Evolutionary conservation across 2,329 filamentous ascomycete genomes (phyloP).

Genomic region (Chaetomiaceae sp.): DNA sequence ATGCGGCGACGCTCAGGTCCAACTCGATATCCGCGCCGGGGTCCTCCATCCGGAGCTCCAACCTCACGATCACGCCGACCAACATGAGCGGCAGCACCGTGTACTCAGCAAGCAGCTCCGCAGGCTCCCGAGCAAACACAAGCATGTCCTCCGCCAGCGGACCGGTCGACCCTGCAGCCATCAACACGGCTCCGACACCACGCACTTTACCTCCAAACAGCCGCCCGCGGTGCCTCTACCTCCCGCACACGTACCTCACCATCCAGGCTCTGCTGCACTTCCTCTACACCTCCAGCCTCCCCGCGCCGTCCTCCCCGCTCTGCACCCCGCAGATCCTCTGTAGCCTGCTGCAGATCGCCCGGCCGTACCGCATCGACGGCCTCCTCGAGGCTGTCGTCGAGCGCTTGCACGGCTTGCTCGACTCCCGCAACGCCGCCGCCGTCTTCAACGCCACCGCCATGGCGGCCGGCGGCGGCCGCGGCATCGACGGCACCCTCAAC

Average conservation of each 20-base stretch:
- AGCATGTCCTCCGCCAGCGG: constrained; percentile 24
- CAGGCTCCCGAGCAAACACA: constrained; percentile 38
- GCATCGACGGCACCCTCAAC: constrained; percentile 62
- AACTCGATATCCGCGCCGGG: constrained; percentile 35
- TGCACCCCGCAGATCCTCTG: constrained; percentile 95
- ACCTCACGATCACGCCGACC: constrained; percentile 73
- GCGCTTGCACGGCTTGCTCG: constrained; percentile 78
- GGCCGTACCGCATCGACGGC: constrained; percentile 89
- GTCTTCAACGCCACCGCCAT: constrained; percentile 98
- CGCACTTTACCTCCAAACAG: constrained; percentile 53
- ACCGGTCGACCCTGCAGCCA: constrained; percentile 38
- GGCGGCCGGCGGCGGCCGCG: constrained; percentile 88
- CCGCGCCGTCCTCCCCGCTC: constrained; percentile 65
- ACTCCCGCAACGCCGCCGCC: constrained; percentile 89
- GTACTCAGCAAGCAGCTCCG: constrained; percentile 29
- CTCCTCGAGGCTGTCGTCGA: constrained; percentile 90
- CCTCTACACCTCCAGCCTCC: constrained; percentile 86
- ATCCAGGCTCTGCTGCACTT: constrained; percentile 87
- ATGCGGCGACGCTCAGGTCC: constrained; percentile 69
- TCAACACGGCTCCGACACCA: constrained; percentile 53
- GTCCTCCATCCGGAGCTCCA: constrained; percentile 66
- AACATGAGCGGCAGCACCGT: constrained; percentile 40
- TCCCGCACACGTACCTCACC: constrained; percentile 87
- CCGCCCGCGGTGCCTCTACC: constrained; percentile 79
- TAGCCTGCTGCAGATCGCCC: constrained; percentile 85